These are phyloP conservation scores for Mortierella sp. DNA, from an alignment of 371 early-diverging fungal genomes.

Conservation along the genomic window DNA sequence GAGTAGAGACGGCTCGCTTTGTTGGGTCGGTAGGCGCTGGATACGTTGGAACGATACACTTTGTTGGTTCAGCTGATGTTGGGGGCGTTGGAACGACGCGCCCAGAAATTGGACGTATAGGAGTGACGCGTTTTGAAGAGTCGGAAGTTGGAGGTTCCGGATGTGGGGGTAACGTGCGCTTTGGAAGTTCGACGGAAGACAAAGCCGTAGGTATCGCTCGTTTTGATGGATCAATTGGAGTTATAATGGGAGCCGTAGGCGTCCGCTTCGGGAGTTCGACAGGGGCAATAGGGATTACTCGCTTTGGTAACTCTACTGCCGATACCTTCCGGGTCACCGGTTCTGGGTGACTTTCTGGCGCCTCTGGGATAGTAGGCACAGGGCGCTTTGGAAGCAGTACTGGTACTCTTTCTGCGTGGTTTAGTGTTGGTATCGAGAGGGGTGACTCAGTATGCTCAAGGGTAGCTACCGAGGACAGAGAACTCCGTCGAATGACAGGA, in stretches of 20 bases:
- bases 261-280: not conserved
- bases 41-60: not conserved
- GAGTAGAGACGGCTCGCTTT: not conserved
- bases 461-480: not conserved
- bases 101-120: too few relatives aligned
- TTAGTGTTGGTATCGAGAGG: not conserved
- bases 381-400: conserved; percentile 8
- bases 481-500: conserved; percentile 1
- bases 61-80: not conserved
- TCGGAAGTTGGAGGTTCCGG: not conserved
- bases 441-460: not conserved
- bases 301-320: not conserved
- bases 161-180: not conserved
- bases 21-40: not conserved
- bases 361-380: not conserved
- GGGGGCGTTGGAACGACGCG: not conserved
- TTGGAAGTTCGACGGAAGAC: not conserved
- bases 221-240: not conserved
- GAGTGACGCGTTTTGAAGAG: not conserved
- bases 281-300: not conserved
- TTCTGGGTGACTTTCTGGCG: not conserved
- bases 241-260: not conserved
- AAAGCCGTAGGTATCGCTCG: not conserved
- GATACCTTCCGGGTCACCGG: not conserved
- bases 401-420: not conserved